Evolutionary conservation across 495 filamentous ascomycete genomes (phyloP).

Genomic region (Hypoxylon intermedium): DNA sequence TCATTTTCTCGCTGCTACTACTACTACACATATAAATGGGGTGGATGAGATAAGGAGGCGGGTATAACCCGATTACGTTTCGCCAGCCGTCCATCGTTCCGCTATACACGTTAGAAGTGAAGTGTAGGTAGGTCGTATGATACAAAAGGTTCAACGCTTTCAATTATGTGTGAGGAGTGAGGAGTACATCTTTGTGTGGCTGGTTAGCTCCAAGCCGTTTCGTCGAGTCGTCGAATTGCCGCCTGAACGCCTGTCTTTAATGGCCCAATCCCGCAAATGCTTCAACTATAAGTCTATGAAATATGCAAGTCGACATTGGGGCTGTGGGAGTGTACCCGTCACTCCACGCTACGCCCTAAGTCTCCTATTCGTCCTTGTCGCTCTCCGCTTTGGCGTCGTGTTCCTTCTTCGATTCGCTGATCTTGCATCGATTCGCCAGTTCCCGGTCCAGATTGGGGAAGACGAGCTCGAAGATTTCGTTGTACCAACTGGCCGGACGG

Average conservation of each 20-base stretch:
- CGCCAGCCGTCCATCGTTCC: constrained; percentile 14
- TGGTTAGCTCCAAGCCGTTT: constrained; percentile 28
- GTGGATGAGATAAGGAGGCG: neutral
- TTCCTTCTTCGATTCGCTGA: constrained; percentile 65
- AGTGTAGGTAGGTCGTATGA: constrained; percentile 29
- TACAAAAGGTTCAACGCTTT: constrained; percentile 30
- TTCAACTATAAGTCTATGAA: constrained; percentile 36
- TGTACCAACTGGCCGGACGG: constrained; percentile 89
- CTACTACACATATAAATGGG: constrained; percentile 5
- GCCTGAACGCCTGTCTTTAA: constrained; percentile 38
- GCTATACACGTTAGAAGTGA: constrained; percentile 14
- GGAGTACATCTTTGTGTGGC: constrained; percentile 30
- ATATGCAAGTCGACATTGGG: constrained; percentile 38
- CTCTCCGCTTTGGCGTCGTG: constrained; percentile 52
- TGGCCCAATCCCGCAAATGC: constrained; percentile 40
- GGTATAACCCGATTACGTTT: constrained; percentile 1
- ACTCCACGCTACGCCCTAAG: constrained; percentile 20
- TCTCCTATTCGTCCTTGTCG: constrained; percentile 48
- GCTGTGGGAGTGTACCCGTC: constrained; percentile 27
- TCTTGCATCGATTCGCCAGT: constrained; percentile 71
- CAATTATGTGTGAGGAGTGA: constrained; percentile 34
- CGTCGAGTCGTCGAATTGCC: constrained; percentile 39
- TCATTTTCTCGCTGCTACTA: neutral
- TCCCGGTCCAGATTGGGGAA: constrained; percentile 82
- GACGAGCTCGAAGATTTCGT: constrained; percentile 88